Base-by-base conservation (phyloP, 768 basidiomycete species). In the Leccinum sublutescens region DNA sequence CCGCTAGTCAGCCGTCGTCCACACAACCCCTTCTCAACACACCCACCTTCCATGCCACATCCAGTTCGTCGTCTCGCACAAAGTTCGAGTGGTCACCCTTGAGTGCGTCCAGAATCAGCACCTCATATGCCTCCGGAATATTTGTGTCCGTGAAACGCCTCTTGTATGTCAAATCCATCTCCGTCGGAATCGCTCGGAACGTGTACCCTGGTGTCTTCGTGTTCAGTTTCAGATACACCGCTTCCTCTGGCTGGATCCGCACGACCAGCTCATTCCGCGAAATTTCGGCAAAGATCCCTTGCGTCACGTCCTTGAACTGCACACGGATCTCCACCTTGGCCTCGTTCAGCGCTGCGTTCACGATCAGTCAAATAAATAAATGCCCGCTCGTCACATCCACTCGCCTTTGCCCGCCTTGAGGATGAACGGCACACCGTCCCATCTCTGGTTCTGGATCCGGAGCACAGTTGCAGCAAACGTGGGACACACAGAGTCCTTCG, bases 1-100 rank as follows among this genome's bases (percentile, higher is more conserved):
- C 10, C n/a, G 48, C 1, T 14, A n/a, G 33, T 64, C 57, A 64
- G 59, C 52, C 23, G 34, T 52, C 52, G 55, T 33, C 31, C 55
- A 50, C 50, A 36, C 34, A 34, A 52, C 34, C 53, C 48, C 52
- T n/a, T 14, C 3, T 19, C 38, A 25, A 38, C 29, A 43, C 55
- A 74, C 82, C 50, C 52, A 91, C 93, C 87, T 96, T 97, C 96
- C 96, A 99, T 2, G 96, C 97, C 54, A 89, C 87, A 68, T 98
- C 96, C 66, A 99, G 81, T 76, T 99, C 96, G 75, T 99, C 96
- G 73, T 98, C 85, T 62, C 96, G 87, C 58, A 99, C 96, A 79
- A 99, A 99, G 80, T 99, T 99, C 27, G 94, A 96, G 76, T 98
- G 95, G 70, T 99, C 96, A n/a, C 96, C 96, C 72, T 88, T 91